A percentile compares a stretch with the other conserved stretches of the same genome.
Conservation (phyloP, 306 rosid genomes). For the Quercus ilex region DNA sequence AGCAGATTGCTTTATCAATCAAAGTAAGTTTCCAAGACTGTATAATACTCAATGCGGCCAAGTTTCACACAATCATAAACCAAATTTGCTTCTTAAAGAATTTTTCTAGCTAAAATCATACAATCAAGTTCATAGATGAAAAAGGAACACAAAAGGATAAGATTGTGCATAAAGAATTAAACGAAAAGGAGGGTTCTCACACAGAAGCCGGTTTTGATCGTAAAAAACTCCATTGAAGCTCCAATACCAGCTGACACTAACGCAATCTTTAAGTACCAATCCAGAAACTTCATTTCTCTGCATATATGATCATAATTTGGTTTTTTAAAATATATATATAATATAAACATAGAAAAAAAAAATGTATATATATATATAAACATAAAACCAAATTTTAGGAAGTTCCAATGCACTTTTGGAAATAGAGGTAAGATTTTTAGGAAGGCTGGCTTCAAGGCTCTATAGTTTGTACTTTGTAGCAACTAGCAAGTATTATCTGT, state of each 20-base stretch:
- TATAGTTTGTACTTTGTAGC: not conserved
- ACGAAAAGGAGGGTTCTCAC: constrained; percentile 55
- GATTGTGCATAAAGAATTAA: not conserved
- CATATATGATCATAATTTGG: not conserved
- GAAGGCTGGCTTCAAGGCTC: not conserved
- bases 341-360: too few species aligned
- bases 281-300: constrained; percentile 68
- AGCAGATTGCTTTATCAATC: not conserved
- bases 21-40: not conserved
- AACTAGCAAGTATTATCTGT: not conserved
- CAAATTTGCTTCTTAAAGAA: not conserved
- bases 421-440: not conserved
- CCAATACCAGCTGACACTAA: constrained; percentile 67
- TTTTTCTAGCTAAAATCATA: not conserved
- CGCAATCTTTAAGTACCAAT: constrained; percentile 89
- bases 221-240: constrained; percentile 90
- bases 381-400: too few species aligned
- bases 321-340: too few species aligned
- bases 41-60: not conserved
- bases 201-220: constrained; percentile 94
- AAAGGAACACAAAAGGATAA: not conserved
- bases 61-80: not conserved
- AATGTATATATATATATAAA: too few species aligned
- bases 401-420: not conserved
- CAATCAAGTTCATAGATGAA: not conserved